Conservation (phyloP, 495 filamentous ascomycete species). For the Xylaria longipes region DNA sequence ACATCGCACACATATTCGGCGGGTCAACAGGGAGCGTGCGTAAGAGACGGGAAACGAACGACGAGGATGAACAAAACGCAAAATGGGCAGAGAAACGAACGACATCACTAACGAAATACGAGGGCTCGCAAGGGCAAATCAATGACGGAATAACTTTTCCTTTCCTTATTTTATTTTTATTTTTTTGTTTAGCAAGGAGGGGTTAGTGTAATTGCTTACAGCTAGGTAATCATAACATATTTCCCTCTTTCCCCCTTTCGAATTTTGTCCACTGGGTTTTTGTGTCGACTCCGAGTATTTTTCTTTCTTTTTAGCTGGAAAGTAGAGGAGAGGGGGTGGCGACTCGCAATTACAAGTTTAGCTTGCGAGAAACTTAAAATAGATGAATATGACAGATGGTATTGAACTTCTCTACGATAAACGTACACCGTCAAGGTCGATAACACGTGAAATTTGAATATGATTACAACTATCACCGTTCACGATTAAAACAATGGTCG, state of each 20-base stretch:
- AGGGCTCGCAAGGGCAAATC: slow-evolving; percentile 8
- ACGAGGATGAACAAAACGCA: background rate
- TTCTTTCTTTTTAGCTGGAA: background rate
- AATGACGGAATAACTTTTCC: slow-evolving; percentile 1
- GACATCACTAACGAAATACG: background rate
- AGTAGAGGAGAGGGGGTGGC: background rate
- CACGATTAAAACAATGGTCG: background rate
- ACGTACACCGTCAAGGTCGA: background rate
- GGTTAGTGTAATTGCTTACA: background rate
- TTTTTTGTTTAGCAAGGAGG: background rate
- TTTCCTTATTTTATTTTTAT: background rate
- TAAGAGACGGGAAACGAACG: background rate
- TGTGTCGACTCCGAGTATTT: background rate
- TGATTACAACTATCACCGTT: background rate
- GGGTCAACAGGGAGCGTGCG: background rate
- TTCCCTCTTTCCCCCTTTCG: background rate
- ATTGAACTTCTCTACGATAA: background rate
- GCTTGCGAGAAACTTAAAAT: slow-evolving; percentile 2
- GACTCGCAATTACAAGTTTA: background rate
- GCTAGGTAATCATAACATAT: background rate
- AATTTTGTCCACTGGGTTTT: background rate
- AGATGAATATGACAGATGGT: slow-evolving; percentile 2
- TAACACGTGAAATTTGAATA: background rate
- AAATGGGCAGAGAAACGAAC: background rate
- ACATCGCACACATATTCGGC: background rate